Conservation (phyloP, 2,329 filamentous ascomycete species). For the Claviceps spartinae region DNA sequence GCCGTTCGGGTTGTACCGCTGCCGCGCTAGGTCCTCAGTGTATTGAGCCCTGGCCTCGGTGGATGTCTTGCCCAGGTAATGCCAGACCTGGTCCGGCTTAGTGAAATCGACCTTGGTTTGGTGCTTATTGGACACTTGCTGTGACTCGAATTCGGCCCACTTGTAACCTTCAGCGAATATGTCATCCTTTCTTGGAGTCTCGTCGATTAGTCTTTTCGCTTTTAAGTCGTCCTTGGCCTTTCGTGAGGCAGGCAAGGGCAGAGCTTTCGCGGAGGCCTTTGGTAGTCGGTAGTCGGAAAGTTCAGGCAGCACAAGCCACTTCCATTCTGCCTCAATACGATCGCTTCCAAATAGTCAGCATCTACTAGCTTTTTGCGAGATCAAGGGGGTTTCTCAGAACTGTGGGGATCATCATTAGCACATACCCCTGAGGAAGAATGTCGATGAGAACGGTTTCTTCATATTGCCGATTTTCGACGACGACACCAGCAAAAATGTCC, state of each 20-base stretch:
- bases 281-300: conserved; percentile 55
- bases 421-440: conserved; percentile 72
- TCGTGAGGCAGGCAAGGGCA: conserved; percentile 52
- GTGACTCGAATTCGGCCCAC: conserved; percentile 69
- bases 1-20: conserved; percentile 51
- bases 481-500: conserved; percentile 81
- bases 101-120: conserved; percentile 58
- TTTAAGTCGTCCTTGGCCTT: conserved; percentile 55
- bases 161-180: conserved; percentile 53
- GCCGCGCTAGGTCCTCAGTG: conserved; percentile 56
- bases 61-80: conserved; percentile 74
- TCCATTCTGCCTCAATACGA: conserved; percentile 68
- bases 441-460: conserved; percentile 71
- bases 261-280: conserved; percentile 61
- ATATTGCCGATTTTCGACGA: conserved; percentile 66
- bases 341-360: conserved; percentile 42
- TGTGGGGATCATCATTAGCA: conserved; percentile 10
- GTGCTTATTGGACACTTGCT: conserved; percentile 40
- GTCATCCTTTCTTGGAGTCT: conserved; percentile 51
- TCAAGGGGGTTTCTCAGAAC: too few relatives aligned
- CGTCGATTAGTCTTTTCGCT: conserved; percentile 46
- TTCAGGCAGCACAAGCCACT: conserved; percentile 65
- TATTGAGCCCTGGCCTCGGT: conserved; percentile 88
- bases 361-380: too few relatives aligned
- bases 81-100: conserved; percentile 68